Conservation (phyloP, 164 flowering plant genomes). For the Saururus chinensis region DNA sequence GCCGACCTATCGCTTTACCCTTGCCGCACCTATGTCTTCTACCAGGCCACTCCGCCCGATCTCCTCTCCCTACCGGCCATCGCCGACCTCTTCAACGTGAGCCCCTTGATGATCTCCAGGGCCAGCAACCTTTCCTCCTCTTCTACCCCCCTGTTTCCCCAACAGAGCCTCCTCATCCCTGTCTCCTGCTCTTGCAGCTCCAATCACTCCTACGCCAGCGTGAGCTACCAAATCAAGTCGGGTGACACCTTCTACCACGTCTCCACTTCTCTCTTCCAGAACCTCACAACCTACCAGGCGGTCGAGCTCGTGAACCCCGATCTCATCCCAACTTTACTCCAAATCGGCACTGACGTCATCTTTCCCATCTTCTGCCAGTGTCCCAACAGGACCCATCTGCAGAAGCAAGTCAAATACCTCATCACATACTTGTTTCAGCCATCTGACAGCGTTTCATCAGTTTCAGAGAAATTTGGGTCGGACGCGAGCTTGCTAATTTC, state of each 20-base stretch:
- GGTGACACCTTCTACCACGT: slow-evolving; percentile 58
- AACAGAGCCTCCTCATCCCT: slow-evolving; percentile 65
- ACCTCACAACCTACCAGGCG: slow-evolving; percentile 68
- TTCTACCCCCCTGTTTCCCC: slow-evolving; percentile 32
- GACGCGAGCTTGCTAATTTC: slow-evolving; percentile 19
- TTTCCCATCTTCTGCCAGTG: slow-evolving; percentile 86
- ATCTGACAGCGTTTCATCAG: slow-evolving; percentile 32
- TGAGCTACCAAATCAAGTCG: slow-evolving; percentile 35
- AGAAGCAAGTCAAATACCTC: slow-evolving; percentile 27
- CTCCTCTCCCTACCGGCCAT: slow-evolving; percentile 55
- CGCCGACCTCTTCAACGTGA: slow-evolving; percentile 63
- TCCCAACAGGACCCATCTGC: slow-evolving; percentile 35
- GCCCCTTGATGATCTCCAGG: slow-evolving; percentile 49
- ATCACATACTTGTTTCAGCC: slow-evolving; percentile 66
- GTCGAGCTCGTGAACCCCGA: slow-evolving; percentile 59
- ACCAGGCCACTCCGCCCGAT: slow-evolving; percentile 42
- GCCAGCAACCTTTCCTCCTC: slow-evolving; percentile 67
- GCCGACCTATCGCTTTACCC: slow-evolving; percentile 26
- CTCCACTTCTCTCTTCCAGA: slow-evolving; percentile 38
- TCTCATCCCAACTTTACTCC: slow-evolving; percentile 36
- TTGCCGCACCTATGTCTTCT: slow-evolving; percentile 59
- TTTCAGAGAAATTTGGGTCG: slow-evolving; percentile 43
- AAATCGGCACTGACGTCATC: slow-evolving; percentile 27
- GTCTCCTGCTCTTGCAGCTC: slow-evolving; percentile 56
- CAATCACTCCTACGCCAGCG: slow-evolving; percentile 35